phyloP scores from a whole-genome alignment of 805 yeast genomes.

The Saccharomyces jurei region DNA sequence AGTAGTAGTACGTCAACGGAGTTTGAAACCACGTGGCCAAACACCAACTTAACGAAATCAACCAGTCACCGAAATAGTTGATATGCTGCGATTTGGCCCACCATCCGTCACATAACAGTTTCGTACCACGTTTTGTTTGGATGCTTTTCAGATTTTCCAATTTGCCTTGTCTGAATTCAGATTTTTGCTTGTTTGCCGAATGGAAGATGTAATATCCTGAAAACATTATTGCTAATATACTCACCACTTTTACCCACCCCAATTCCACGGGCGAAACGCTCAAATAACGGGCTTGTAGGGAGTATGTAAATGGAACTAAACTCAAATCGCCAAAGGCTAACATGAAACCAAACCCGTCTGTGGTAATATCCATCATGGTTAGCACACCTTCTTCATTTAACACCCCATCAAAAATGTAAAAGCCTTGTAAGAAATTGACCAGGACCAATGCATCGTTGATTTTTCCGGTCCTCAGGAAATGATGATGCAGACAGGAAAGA shows the following conservation, averaged over 20 bases:
- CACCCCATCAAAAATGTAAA: slow-evolving; percentile 86
- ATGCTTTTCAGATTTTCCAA: slow-evolving; percentile 62
- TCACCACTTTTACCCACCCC: slow-evolving; percentile 17
- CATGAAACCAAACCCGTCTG: slow-evolving; percentile 98
- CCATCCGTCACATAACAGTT: slow-evolving; percentile 85
- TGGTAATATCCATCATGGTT: slow-evolving; percentile 91
- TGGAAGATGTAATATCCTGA: slow-evolving; percentile 78
- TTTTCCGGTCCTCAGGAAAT: slow-evolving; percentile 51
- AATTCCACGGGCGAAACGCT: slow-evolving; percentile 49
- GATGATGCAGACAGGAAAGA: slow-evolving; percentile 72
- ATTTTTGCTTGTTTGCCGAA: slow-evolving; percentile 76
- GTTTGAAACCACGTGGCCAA: slow-evolving; percentile 78
- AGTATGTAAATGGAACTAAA: slow-evolving; percentile 86
- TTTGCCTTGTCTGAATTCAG: slow-evolving; percentile 72
- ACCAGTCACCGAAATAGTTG: slow-evolving; percentile 93
- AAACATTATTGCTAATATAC: slow-evolving; percentile 41
- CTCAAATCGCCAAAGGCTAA: slow-evolving; percentile 88
- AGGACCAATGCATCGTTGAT: slow-evolving; percentile 66
- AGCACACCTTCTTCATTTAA: slow-evolving; percentile 82
- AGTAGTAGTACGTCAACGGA: slow-evolving; percentile 81
- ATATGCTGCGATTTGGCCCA: slow-evolving; percentile 91
- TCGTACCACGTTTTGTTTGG: slow-evolving; percentile 68
- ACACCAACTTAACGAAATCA: slow-evolving; percentile 88
- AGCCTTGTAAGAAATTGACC: slow-evolving; percentile 61
- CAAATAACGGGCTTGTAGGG: slow-evolving; percentile 77